phyloP scores from a whole-genome alignment of 768 basidiomycete species.

The Russula compacta region DNA sequence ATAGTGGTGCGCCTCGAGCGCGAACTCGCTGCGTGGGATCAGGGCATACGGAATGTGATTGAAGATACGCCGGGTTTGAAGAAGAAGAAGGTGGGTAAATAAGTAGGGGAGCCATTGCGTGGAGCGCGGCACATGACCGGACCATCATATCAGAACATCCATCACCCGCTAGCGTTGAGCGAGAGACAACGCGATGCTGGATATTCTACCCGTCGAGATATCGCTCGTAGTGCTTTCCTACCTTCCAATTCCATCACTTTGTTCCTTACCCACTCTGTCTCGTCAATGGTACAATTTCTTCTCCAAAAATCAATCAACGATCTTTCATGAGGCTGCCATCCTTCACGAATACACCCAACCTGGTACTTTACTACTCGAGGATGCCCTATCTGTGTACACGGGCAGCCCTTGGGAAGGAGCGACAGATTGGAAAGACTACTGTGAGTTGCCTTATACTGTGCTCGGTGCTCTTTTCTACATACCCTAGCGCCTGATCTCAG shows the following conservation, averaged over 20 bases:
- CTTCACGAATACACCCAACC: constrained; percentile 39
- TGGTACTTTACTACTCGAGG: constrained; percentile 23
- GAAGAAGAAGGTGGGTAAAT: not conserved
- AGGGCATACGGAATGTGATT: constrained; percentile 48
- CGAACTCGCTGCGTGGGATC: constrained; percentile 64
- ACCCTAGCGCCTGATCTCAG: not conserved
- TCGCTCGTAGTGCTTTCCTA: constrained; percentile 40
- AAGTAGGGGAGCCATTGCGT: not conserved
- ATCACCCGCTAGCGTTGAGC: not conserved
- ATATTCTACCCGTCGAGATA: constrained; percentile 49
- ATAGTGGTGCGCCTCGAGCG: constrained; percentile 53
- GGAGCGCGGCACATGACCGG: not conserved
- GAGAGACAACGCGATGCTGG: constrained; percentile 28
- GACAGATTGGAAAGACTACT: constrained; percentile 49
- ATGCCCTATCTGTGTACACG: constrained; percentile 28
- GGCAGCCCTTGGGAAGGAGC: constrained; percentile 32
- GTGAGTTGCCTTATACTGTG: constrained; percentile 32
- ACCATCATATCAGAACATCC: not conserved
- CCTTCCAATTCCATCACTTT: constrained; percentile 40
- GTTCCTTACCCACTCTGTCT: constrained; percentile 31
- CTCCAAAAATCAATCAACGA: constrained; percentile 34
- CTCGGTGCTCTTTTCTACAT: not conserved
- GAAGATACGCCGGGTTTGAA: constrained; percentile 30
- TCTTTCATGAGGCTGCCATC: constrained; percentile 53
- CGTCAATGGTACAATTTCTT: constrained; percentile 42